Percentiles rank a stretch among this genome's conserved stretches.
These are phyloP conservation scores for Aphanomyces astaci DNA, from an alignment of 352 stramenopile genomes.

Conservation along the genomic window DNA sequence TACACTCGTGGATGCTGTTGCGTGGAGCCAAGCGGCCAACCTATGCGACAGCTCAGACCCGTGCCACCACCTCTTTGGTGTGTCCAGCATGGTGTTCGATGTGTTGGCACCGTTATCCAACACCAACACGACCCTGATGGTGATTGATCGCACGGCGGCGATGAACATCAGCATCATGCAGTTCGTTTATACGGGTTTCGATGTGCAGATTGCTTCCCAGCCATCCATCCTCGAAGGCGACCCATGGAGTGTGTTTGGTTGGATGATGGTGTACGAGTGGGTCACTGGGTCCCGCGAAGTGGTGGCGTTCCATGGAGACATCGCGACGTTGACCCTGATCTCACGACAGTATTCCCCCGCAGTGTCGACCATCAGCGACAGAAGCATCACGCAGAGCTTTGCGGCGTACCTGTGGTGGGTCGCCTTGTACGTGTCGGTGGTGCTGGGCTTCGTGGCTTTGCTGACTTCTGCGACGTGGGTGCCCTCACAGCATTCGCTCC, in stretches of 20 bases:
- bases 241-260: constrained; percentile 5
- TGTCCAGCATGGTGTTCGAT: no score
- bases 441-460: background rate
- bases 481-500: no score
- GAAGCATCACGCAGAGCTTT: background rate
- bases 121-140: no score
- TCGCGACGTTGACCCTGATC: background rate
- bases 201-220: no score
- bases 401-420: background rate
- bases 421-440: background rate
- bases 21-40: no score
- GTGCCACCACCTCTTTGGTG: no score
- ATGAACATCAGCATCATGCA: no score
- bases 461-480: background rate
- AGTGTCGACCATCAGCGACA: background rate
- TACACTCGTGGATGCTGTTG: background rate
- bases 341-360: background rate
- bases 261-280: constrained; percentile 15
- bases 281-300: background rate
- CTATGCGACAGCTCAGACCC: no score
- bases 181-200: no score
- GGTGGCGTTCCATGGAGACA: constrained; percentile 13
- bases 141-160: no score
- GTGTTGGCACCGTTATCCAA: no score
- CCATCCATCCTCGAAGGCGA: no score